Evolutionary conservation across 75 land plant species (phyloP), one percentile per base, ranked within the genome.

Genomic region (Pseudotsuga menziesii): DNA sequence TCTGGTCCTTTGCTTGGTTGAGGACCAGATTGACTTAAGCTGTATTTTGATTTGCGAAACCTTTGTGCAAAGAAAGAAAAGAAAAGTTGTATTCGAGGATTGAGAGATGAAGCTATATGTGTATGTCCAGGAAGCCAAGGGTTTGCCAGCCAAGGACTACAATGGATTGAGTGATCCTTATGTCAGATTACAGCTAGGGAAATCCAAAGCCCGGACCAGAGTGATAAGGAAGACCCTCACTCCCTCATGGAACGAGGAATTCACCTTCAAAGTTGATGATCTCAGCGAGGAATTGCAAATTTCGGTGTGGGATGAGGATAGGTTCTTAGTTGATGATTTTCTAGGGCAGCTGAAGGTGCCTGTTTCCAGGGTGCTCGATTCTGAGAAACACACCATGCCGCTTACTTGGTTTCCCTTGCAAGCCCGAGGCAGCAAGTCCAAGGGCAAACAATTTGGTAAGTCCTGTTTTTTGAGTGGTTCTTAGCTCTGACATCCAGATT

Each of bases 121-220:
- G 32, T 80, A 83, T 22, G 91, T 91, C n/a, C 75, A 83, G 35
- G 98, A 95, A 76, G 94, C 94, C 6, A 82, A 89, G 56, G 86
- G 82, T 19, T 61, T 95, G 52, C 91, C 87, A 0, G 85, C 92
- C 23, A 86, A 82, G 82, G 92, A 95, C 82, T 61, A 72, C 55
- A 93, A 93, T 67, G 98, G 98, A 13, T 78, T 81, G 2, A 93
- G 98, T 57, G 98, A 95, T 85, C 97, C 97, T 1, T 95, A 89
- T 78, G 97, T 91, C 52, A 83, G 75, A 36, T 39, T 95, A 73
- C 91, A 89, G 76, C 80, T 95, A 6, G 97, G 97, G 4, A 91
- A 74, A 75, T 72, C 78, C 3, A 85, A 76, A 74, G 78, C 61
- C 66, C 88, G 77, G 73, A 91, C 96, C 2, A 85, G 84, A 78